Evolutionary conservation across 352 stramenopile species (phyloP).

Genomic region (Pythium apleroticum): DNA sequence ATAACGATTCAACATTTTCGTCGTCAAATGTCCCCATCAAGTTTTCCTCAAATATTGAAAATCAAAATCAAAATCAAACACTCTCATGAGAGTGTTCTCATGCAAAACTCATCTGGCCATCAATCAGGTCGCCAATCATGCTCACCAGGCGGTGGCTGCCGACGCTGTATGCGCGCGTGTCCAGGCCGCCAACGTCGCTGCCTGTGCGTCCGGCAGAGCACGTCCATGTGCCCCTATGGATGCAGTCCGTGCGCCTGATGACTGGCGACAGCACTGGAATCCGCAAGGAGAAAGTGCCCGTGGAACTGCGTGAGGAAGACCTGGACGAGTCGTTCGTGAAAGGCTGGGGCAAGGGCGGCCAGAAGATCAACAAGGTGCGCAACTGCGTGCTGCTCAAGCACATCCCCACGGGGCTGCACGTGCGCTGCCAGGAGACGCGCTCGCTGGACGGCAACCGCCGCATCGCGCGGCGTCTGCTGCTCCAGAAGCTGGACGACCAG

Average conservation of each 20-base stretch:
- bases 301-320: conserved; percentile 62
- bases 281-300: conserved; percentile 17
- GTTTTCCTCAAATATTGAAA: background rate
- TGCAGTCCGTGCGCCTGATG: background rate
- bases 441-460: conserved; percentile 79
- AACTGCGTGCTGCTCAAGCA: conserved; percentile 90
- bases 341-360: conserved; percentile 82
- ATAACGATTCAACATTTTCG: background rate
- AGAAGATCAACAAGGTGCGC: conserved; percentile 92
- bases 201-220: background rate
- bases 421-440: conserved; percentile 80
- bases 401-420: conserved; percentile 67
- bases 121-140: background rate
- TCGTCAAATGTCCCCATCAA: background rate
- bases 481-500: conserved; percentile 75
- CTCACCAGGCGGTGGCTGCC: background rate
- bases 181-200: background rate
- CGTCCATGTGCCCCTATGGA: background rate
- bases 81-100: too few relatives aligned
- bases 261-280: background rate
- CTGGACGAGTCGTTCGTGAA: conserved; percentile 85
- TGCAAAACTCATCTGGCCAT: background rate
- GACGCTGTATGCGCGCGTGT: background rate
- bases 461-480: conserved; percentile 65
- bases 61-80: background rate